Evolutionary conservation across 148 eudicot species (phyloP), one percentile per base, ranked within the genome.

Genomic region (Vaccinium darrowii): DNA sequence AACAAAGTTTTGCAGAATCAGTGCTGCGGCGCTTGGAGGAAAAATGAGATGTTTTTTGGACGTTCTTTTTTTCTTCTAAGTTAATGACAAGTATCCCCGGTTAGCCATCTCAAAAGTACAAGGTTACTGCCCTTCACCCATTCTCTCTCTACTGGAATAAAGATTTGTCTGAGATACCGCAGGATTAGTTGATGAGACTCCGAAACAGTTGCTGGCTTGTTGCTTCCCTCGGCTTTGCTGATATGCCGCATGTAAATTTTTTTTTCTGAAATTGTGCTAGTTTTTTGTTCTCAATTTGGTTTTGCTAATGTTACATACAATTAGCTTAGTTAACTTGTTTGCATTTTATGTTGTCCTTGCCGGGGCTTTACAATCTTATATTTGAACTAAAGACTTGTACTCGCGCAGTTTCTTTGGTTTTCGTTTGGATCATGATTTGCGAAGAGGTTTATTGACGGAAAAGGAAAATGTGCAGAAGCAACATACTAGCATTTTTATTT

Each of bases 1-100:
- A 95, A 84, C 92, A 95, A 86, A 90, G 92, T 84, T 95, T 94
- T 85, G 96, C 96, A 12, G 94, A 94, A 49, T 90, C 96, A 21
- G 89, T 95, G 83, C 85, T 94, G 83, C 89, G 89, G 10, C 92
- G 96, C 11, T 88, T 88, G 86, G 93, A 91, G 82, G 93, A 92
- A 71, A 88, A 89, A 82, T 92, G 85, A 85, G 72, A 84, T 53
- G 11, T 69, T 47, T 67, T 39, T n/a, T 23, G 74, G 27, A 27
- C 19, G 36, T 30, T 25, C 18, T 23, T 10, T 43, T 5, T 47
- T 39, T 39, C 11, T 73, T 73, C 6, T 5, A 14, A 30, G 10
- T 5, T 14, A 33, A 36, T 36, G 3, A 73, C 77, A 36, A 73
- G 50, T 16, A 36, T 33, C 23, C 23, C 77, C 51, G 49, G 77